These are phyloP conservation scores for Areca catechu DNA, from an alignment of 176 grass and related monocot species.

Conservation along the genomic window DNA sequence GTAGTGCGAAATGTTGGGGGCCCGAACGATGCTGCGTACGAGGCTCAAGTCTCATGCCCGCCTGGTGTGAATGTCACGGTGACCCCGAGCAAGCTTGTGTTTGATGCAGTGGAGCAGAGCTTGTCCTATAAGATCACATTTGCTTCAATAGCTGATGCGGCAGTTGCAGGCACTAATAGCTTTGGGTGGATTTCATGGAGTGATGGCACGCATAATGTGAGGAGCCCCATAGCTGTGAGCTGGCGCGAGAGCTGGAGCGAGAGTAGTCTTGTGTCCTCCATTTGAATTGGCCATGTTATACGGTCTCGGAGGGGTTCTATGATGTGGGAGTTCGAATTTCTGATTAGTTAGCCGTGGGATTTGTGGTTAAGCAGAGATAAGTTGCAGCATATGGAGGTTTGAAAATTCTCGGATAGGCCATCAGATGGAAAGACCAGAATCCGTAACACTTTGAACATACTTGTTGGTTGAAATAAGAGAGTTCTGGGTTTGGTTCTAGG, in stretches of 20 bases:
- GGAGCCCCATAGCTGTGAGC: slow-evolving; percentile 58
- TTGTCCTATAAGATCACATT: slow-evolving; percentile 51
- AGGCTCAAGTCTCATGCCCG: slow-evolving; percentile 31
- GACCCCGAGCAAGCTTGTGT: slow-evolving; percentile 79
- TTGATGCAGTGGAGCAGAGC: slow-evolving; percentile 36
- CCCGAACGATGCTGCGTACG: slow-evolving; percentile 33
- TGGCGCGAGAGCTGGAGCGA: slow-evolving; percentile 37
- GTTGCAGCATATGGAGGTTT: too few species aligned
- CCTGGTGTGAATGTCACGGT: slow-evolving; percentile 56
- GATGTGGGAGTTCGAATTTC: too few species aligned
- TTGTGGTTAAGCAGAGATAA: too few species aligned
- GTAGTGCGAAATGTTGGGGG: slow-evolving; percentile 63
- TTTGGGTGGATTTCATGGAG: slow-evolving; percentile 59
- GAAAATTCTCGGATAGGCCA: too few species aligned
- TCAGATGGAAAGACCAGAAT: too few species aligned
- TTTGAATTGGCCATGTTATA: too few species aligned
- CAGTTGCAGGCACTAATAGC: slow-evolving; percentile 28
- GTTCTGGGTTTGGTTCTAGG: too few species aligned
- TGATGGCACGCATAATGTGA: slow-evolving; percentile 43
- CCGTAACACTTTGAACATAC: too few species aligned
- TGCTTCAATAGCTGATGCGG: slow-evolving; percentile 29
- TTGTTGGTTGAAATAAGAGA: too few species aligned
- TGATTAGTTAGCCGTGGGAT: too few species aligned
- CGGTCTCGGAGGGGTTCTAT: too few species aligned
- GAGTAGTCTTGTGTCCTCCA: too few species aligned